Percentiles rank a stretch among this genome's conserved stretches.
These are phyloP conservation scores for Quercus lobata DNA, from an alignment of 331 rosid genomes.

Conservation along the genomic window DNA sequence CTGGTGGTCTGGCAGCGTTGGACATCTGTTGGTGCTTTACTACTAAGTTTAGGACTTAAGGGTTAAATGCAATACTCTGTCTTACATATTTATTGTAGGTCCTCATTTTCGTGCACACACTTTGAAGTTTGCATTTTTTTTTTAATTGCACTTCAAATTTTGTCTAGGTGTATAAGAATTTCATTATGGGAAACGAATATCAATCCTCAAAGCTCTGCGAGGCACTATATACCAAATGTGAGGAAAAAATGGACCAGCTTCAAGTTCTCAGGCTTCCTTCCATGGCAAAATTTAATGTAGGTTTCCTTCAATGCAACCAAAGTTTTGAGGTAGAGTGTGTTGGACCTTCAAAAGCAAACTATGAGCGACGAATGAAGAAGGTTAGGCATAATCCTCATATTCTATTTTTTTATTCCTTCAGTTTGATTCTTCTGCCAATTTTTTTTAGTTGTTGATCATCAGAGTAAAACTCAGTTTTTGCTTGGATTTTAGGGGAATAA, in stretches of 20 bases:
- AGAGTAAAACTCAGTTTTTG: background rate
- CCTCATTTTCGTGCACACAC: background rate
- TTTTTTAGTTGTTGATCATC: background rate
- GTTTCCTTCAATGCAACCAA: constrained; percentile 74
- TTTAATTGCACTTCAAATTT: constrained; percentile 8
- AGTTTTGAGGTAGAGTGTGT: constrained; percentile 73
- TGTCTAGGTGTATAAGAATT: constrained; percentile 54
- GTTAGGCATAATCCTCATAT: constrained; percentile 26
- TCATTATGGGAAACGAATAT: constrained; percentile 64
- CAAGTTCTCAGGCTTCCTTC: constrained; percentile 93
- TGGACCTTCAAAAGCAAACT: constrained; percentile 82
- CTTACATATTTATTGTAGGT: background rate
- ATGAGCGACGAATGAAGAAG: constrained; percentile 84
- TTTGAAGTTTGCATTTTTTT: background rate
- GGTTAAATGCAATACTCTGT: background rate
- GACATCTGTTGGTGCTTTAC: background rate
- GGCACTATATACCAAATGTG: constrained; percentile 72
- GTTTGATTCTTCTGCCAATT: background rate
- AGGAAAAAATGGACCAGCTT: constrained; percentile 90
- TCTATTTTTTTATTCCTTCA: background rate
- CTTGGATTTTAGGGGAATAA: background rate
- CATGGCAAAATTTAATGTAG: constrained; percentile 94
- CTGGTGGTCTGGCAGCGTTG: background rate
- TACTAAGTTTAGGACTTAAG: background rate
- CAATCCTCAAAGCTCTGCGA: constrained; percentile 89